A percentile compares a stretch with the other conserved stretches of the same genome.
phyloP scores from a whole-genome alignment of 2,329 filamentous ascomycete species.

The Erysiphe pulchra region DNA sequence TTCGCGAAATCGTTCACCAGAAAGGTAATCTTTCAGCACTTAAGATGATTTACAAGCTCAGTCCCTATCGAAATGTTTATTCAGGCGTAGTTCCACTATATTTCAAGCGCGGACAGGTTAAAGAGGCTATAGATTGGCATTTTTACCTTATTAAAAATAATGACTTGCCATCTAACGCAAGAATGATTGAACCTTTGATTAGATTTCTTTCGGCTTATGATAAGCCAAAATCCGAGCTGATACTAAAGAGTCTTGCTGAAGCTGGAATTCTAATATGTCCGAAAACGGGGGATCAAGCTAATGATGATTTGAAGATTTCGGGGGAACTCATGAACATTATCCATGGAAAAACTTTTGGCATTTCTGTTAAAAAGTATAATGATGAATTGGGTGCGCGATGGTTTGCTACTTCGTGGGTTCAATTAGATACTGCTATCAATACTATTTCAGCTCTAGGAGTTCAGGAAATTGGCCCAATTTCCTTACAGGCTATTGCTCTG shows the following conservation, averaged over 20 bases:
- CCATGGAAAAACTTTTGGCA: conserved; percentile 10
- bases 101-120: conserved; percentile 14
- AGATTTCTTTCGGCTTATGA: conserved; percentile 15
- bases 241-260: conserved; percentile 8
- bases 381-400: conserved; percentile 53
- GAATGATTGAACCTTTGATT: conserved; percentile 17
- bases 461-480: conserved; percentile 44
- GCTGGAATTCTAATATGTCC: conserved; percentile 8
- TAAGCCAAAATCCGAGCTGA: conserved; percentile 5
- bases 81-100: conserved; percentile 17
- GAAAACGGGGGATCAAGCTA: conserved; percentile 1
- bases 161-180: conserved; percentile 17
- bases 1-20: conserved; percentile 7
- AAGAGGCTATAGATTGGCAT: conserved; percentile 21
- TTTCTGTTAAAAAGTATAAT: conserved; percentile 24
- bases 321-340: conserved; percentile 13
- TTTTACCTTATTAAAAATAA: conserved; percentile 16
- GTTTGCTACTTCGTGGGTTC: conserved; percentile 54
- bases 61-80: conserved; percentile 18
- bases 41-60: conserved; percentile 17
- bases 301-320: conserved; percentile 6
- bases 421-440: conserved; percentile 44
- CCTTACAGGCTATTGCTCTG: conserved; percentile 51
- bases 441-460: conserved; percentile 47
- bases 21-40: conserved; percentile 14